Percentiles rank a stretch among this genome's conserved stretches.
Conservation (phyloP, 2,329 filamentous ascomycete genomes). For the Exutisphaerella laricina region DNA sequence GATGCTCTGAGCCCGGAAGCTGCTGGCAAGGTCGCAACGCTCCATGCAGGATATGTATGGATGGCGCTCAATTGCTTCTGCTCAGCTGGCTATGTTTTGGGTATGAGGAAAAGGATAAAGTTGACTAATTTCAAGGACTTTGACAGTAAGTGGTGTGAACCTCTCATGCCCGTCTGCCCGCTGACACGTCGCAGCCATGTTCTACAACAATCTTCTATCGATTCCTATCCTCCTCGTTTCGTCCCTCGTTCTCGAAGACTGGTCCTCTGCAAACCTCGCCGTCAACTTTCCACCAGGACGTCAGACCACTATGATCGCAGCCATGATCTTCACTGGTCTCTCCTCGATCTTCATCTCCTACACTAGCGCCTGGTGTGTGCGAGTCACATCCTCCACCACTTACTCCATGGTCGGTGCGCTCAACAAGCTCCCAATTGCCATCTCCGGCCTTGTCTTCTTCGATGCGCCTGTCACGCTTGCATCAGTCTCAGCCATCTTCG, state of each 20-base stretch:
- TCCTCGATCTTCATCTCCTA: slow-evolving; percentile 99
- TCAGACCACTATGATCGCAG: slow-evolving; percentile 66
- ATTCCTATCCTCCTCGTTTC: slow-evolving; percentile 83
- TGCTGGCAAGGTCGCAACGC: slow-evolving; percentile 71
- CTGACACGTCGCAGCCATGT: slow-evolving; percentile 67
- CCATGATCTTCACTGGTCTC: slow-evolving; percentile 91
- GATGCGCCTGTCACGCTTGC: slow-evolving; percentile 87
- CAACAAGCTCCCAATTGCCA: slow-evolving; percentile 94
- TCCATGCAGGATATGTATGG: slow-evolving; percentile 95
- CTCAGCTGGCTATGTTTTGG: slow-evolving; percentile 80
- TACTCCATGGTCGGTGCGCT: slow-evolving; percentile 98
- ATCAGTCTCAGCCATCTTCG: slow-evolving; percentile 81
- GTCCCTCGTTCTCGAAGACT: slow-evolving; percentile 83
- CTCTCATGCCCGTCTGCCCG: not conserved
- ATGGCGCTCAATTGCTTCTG: slow-evolving; percentile 97
- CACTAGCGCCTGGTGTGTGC: slow-evolving; percentile 97
- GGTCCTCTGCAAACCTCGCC: slow-evolving; percentile 76
- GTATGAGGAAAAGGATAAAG: slow-evolving; percentile 98
- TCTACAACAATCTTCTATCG: slow-evolving; percentile 97
- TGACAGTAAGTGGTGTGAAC: slow-evolving; percentile 67
- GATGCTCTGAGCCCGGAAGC: slow-evolving; percentile 46
- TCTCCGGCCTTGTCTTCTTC: slow-evolving; percentile 93
- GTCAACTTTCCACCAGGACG: slow-evolving; percentile 86
- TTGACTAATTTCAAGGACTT: slow-evolving; percentile 99
- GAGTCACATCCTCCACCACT: slow-evolving; percentile 92